phyloP scores from a whole-genome alignment of 176 grass and related monocot genomes.

The Carex kokanica region DNA sequence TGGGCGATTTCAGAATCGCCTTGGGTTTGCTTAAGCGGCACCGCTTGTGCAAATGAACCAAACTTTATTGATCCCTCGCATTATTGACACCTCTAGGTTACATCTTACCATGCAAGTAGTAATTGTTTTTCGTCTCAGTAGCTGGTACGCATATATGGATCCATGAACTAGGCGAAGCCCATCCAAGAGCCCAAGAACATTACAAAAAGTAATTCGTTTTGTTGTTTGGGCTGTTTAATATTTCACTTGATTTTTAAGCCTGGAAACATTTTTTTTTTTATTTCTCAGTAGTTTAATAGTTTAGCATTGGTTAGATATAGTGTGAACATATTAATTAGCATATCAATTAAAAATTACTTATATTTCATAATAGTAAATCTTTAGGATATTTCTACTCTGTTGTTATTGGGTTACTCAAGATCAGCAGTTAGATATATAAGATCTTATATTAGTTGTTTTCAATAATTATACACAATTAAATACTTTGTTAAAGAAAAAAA shows the following conservation, averaged over 20 bases:
- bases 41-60: no score
- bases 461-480: not conserved
- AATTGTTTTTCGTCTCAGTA: no score
- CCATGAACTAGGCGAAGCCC: no score
- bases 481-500: not conserved
- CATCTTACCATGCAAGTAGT: no score
- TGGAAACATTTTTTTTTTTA: not conserved
- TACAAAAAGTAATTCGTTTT: not conserved
- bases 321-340: not conserved
- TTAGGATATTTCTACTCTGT: not conserved
- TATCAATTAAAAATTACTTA: not conserved
- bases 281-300: not conserved
- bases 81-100: no score
- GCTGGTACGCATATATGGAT: no score
- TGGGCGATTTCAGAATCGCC: no score
- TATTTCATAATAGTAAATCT: not conserved
- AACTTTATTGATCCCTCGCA: no score
- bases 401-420: not conserved
- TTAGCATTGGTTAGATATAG: not conserved
- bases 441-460: not conserved
- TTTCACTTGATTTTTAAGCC: not conserved
- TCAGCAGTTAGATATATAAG: not conserved
- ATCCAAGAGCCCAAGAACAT: not conserved
- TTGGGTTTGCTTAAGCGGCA: no score
- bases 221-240: not conserved